Evolutionary conservation across 1,139 yeast species (phyloP), one percentile per base, ranked within the genome.

Genomic region (Geotrichum candidum): DNA sequence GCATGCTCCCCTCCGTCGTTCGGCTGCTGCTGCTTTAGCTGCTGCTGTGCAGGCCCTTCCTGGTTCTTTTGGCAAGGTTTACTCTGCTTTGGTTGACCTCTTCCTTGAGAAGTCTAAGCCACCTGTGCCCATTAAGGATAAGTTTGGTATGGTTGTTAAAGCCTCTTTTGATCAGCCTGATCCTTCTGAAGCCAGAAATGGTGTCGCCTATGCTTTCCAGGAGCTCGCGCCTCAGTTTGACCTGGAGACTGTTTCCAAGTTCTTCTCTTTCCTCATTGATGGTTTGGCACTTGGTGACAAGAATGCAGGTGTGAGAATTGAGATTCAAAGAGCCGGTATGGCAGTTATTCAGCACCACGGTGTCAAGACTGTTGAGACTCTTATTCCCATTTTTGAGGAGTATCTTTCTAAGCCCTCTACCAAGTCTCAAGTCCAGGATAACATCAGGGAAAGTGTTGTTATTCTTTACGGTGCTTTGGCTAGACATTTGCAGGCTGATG

Each of bases 391-490:
- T 25, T 88, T 94, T 69, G 98, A 92, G 74, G 70, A 71, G 3
- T 81, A 83, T 63, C 79, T 87, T 61, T 67, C 68, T 18, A 65
- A 62, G 63, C 73, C 68, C 6, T 68, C 65, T 60, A 68, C 67
- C 38, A 71, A 75, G 10, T 76, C 82, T 2, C 81, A 80, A 59
- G 74, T 77, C 6, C 88, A 84, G 66, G 88, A 88, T 70, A 78
- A 81, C 53, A 82, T 90, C 65, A 86, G 87, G 69, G 96, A 91
- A 73, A 84, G 90, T 65, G 88, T 88, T 23, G 89, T 92, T 70
- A 88, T 92, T 64, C 78, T 91, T 61, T 92, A 91, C 70, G 98
- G 97, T 70, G 84, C 94, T 0, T 79, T 91, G 65, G 97, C 96
- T 15, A 85, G 89, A 66, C 96, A 92, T 76, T 80, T 92, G 74